Evolutionary conservation across 805 yeast genomes (phyloP).

Genomic region (Yarrowia keelungensis): DNA sequence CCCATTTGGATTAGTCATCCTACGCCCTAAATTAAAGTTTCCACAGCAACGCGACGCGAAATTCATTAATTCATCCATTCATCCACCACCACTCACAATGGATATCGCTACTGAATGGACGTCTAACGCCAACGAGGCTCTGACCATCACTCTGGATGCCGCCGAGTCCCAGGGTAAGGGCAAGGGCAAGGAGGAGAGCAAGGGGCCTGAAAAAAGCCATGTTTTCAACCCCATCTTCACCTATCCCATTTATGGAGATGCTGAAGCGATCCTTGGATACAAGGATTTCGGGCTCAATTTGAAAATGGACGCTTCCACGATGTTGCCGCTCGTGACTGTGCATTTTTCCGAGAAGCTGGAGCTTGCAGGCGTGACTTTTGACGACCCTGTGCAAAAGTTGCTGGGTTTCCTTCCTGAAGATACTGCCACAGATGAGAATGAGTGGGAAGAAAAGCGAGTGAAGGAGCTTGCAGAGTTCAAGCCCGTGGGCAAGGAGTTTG

Average conservation of each 20-base stretch:
- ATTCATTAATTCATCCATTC: neutral
- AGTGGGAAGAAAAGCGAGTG: conserved; percentile 67
- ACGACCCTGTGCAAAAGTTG: conserved; percentile 64
- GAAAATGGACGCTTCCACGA: conserved; percentile 77
- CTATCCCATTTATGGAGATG: conserved; percentile 91
- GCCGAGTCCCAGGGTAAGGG: neutral
- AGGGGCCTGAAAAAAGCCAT: neutral
- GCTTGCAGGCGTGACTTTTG: conserved; percentile 59
- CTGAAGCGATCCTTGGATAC: conserved; percentile 88
- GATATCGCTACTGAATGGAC: conserved; percentile 71
- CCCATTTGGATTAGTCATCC: too few relatives aligned
- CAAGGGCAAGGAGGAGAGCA: conserved; percentile 42
- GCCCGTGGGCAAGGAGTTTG: conserved; percentile 53
- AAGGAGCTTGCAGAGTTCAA: conserved; percentile 56
- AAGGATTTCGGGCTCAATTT: conserved; percentile 64
- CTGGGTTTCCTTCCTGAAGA: conserved; percentile 64
- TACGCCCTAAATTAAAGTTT: neutral
- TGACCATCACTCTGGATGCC: conserved; percentile 58
- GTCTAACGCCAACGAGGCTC: conserved; percentile 69
- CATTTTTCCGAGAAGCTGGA: conserved; percentile 57
- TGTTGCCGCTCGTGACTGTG: conserved; percentile 73
- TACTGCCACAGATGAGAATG: conserved; percentile 65
- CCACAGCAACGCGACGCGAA: conserved; percentile 27
- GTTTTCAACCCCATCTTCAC: conserved; percentile 79
- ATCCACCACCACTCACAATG: neutral